Evolutionary conservation across 2,329 filamentous ascomycete genomes (phyloP).

Genomic region (Phaeosphaeriaceae sp.): DNA sequence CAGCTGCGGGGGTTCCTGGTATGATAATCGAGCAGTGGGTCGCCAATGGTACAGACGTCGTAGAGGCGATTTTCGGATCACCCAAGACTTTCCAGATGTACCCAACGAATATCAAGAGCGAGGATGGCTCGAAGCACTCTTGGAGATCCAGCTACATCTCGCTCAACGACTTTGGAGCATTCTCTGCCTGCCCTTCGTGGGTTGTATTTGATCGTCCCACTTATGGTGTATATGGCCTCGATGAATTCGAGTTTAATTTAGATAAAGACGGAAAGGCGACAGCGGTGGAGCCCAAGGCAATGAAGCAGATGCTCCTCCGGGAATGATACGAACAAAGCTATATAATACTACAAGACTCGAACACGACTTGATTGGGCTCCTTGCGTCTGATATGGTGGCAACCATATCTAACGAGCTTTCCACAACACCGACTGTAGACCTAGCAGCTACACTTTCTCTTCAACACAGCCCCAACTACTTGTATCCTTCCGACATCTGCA

Average conservation of each 20-base stretch:
- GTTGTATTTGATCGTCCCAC: conserved; percentile 11
- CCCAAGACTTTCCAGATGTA: conserved; percentile 14
- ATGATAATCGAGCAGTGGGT: conserved; percentile 39
- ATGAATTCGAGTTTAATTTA: conserved; percentile 14
- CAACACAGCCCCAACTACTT: conserved; percentile 30
- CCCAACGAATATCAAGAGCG: conserved; percentile 12
- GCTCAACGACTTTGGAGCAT: conserved; percentile 5
- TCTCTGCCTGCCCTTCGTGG: conserved; percentile 20
- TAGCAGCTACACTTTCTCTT: not conserved
- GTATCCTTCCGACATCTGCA: conserved; percentile 32
- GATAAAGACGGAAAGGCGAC: conserved; percentile 10
- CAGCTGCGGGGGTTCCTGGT: conserved; percentile 27
- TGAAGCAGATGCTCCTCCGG: not conserved
- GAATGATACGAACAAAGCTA: not conserved
- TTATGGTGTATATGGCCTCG: conserved; percentile 12
- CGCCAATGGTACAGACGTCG: conserved; percentile 41
- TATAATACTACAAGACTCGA: no score
- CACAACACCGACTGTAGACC: not conserved
- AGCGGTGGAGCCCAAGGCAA: conserved; percentile 8
- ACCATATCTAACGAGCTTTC: not conserved
- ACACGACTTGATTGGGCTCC: no score
- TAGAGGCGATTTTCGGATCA: not conserved
- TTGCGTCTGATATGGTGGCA: no score
- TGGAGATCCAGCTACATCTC: conserved; percentile 11
- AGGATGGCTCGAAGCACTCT: conserved; percentile 7